These are phyloP conservation scores for Royoungia palumana DNA, from an alignment of 768 basidiomycete genomes.

Conservation along the genomic window DNA sequence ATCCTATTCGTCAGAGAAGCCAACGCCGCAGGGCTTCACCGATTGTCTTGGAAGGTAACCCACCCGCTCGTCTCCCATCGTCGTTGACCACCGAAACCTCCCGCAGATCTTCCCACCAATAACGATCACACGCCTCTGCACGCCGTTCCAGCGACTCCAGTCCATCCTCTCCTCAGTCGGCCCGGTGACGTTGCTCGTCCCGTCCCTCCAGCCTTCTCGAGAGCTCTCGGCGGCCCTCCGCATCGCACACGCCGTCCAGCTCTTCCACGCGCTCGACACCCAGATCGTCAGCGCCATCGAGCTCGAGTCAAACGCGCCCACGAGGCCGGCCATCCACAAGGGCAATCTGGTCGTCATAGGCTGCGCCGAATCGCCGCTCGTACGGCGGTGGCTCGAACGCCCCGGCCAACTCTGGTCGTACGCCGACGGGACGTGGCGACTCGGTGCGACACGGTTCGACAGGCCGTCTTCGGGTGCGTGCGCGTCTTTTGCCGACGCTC, in stretches of 20 bases:
- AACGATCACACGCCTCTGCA: neutral
- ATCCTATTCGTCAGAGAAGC: slow-evolving; percentile 12
- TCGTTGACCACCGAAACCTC: neutral
- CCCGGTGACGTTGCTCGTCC: slow-evolving; percentile 57
- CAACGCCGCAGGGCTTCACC: neutral
- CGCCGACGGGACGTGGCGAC: slow-evolving; percentile 19
- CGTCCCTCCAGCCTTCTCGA: slow-evolving; percentile 30
- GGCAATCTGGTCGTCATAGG: slow-evolving; percentile 65
- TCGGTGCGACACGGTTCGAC: slow-evolving; percentile 14
- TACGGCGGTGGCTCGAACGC: slow-evolving; percentile 31
- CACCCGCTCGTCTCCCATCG: no score
- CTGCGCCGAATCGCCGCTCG: slow-evolving; percentile 33
- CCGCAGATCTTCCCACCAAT: slow-evolving; percentile 8
- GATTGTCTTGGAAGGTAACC: slow-evolving; percentile 22
- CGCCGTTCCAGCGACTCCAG: slow-evolving; percentile 49
- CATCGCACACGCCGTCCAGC: slow-evolving; percentile 61
- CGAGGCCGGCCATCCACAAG: slow-evolving; percentile 4
- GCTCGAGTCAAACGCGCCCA: slow-evolving; percentile 19
- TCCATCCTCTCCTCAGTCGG: slow-evolving; percentile 54
- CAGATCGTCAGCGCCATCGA: slow-evolving; percentile 48
- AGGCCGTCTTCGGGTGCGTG: slow-evolving; percentile 21
- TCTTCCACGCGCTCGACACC: slow-evolving; percentile 69
- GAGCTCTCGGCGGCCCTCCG: slow-evolving; percentile 57
- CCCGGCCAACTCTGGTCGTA: slow-evolving; percentile 14
- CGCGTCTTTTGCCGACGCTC: no score